Conservation (phyloP, 2,329 filamentous ascomycete genomes). For the Ilyonectria robusta region DNA sequence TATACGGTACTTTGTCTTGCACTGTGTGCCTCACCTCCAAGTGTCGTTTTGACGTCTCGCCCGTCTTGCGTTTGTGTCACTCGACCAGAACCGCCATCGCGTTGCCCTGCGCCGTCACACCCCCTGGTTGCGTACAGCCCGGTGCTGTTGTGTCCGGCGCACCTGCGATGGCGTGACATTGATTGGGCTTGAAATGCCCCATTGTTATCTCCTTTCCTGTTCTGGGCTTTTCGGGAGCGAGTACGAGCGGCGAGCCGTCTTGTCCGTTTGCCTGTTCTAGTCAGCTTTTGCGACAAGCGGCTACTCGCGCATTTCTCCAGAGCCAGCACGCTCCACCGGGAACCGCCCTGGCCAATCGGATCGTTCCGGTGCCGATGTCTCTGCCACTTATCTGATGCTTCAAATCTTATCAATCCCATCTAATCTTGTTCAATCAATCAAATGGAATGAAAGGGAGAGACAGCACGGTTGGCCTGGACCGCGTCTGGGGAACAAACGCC, state of each 20-base stretch:
- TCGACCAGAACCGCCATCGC: slow-evolving; percentile 3
- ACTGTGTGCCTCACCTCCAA: background rate
- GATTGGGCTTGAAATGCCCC: slow-evolving; percentile 7
- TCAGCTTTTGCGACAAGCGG: background rate
- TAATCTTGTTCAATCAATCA: slow-evolving; percentile 43
- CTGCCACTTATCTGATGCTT: slow-evolving; percentile 33
- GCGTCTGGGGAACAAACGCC: slow-evolving; percentile 7
- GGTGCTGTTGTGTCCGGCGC: slow-evolving; percentile 16
- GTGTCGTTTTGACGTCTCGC: background rate
- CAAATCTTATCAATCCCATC: slow-evolving; percentile 50
- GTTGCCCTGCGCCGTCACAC: background rate
- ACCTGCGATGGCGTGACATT: slow-evolving; percentile 25
- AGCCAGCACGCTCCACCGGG: slow-evolving; percentile 5
- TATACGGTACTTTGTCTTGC: background rate
- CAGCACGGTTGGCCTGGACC: background rate
- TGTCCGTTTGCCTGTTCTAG: background rate
- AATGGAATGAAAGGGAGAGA: slow-evolving; percentile 18
- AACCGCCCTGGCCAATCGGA: slow-evolving; percentile 38
- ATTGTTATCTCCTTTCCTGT: background rate
- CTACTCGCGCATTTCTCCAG: background rate
- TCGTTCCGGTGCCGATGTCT: slow-evolving; percentile 23
- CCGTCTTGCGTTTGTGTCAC: background rate
- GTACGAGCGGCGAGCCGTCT: slow-evolving; percentile 6
- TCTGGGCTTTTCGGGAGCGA: background rate
- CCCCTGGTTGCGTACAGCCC: background rate